Percentiles rank a stretch among this genome's conserved stretches.
phyloP scores from a whole-genome alignment of 306 rosid species.

The Medicago ruthenica region DNA sequence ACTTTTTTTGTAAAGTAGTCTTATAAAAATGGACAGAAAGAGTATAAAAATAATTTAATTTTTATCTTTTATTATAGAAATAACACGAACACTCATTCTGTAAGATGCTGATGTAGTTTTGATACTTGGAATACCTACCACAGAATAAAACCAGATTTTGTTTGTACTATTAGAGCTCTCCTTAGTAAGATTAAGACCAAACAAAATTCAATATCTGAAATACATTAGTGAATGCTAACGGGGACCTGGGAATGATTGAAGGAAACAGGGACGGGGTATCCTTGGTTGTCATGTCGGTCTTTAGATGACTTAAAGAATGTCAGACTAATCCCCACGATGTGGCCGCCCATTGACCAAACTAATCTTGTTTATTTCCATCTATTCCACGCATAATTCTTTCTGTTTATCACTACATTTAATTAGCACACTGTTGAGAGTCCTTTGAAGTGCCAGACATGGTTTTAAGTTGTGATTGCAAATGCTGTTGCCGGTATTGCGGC shows the following conservation, averaged over 20 bases:
- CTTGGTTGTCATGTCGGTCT: constrained; percentile 57
- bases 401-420: constrained; percentile 16
- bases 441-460: no score
- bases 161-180: not conserved
- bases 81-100: no score
- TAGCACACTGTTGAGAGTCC: no score
- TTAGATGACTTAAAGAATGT: constrained; percentile 38
- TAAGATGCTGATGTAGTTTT: no score
- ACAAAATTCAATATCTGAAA: not conserved
- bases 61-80: no score
- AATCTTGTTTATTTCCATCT: constrained; percentile 40
- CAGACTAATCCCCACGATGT: constrained; percentile 64
- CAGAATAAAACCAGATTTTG: not conserved
- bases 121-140: not conserved
- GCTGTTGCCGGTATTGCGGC: no score
- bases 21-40: no score
- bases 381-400: constrained; percentile 36
- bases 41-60: no score
- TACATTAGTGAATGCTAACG: not conserved
- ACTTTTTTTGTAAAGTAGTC: no score
- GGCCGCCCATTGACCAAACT: constrained; percentile 47
- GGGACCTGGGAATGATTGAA: not conserved
- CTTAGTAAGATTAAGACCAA: not conserved
- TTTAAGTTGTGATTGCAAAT: no score
- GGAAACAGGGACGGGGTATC: constrained; percentile 49